Conservation (phyloP, 345 rosid genomes). For the Leavenworthia alabamica region DNA sequence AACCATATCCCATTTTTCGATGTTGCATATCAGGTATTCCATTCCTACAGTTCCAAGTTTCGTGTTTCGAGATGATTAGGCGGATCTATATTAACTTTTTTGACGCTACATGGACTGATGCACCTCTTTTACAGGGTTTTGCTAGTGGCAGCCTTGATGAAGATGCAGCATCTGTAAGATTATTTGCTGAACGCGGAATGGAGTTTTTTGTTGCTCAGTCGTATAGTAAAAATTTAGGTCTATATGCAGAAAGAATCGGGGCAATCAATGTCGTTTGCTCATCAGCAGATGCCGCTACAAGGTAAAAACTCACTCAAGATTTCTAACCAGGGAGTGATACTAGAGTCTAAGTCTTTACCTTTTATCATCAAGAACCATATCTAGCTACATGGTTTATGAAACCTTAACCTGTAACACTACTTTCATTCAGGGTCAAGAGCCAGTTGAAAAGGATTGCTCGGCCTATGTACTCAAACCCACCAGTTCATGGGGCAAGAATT, state of each 20-base stretch:
- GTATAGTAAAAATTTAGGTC: conserved; percentile 90
- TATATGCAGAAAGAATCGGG: conserved; percentile 87
- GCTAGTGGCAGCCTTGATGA: conserved; percentile 97
- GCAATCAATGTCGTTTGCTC: conserved; percentile 87
- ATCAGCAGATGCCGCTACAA: conserved; percentile 74
- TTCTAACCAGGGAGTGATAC: background rate
- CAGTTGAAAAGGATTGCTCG: conserved; percentile 93
- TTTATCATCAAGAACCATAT: background rate
- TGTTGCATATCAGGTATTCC: conserved; percentile 86
- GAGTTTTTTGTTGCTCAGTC: conserved; percentile 95
- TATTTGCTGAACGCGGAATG: conserved; percentile 76
- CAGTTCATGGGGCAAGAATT: conserved; percentile 88
- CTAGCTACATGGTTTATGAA: conserved; percentile 9
- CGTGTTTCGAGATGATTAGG: background rate
- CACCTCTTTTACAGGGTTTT: conserved; percentile 52
- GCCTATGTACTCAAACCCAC: conserved; percentile 98
- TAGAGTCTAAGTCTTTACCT: too few species aligned
- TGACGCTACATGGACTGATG: background rate
- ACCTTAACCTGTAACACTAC: conserved; percentile 50
- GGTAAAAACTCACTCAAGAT: conserved; percentile 32
- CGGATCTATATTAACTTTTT: background rate
- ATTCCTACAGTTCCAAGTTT: background rate
- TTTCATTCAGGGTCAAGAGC: conserved; percentile 79
- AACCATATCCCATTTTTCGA: conserved; percentile 92
- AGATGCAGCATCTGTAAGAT: conserved; percentile 87